Evolutionary conservation across 768 basidiomycete species (phyloP), one percentile per base, ranked within the genome.

Genomic region (Tephrocybe sp.): DNA sequence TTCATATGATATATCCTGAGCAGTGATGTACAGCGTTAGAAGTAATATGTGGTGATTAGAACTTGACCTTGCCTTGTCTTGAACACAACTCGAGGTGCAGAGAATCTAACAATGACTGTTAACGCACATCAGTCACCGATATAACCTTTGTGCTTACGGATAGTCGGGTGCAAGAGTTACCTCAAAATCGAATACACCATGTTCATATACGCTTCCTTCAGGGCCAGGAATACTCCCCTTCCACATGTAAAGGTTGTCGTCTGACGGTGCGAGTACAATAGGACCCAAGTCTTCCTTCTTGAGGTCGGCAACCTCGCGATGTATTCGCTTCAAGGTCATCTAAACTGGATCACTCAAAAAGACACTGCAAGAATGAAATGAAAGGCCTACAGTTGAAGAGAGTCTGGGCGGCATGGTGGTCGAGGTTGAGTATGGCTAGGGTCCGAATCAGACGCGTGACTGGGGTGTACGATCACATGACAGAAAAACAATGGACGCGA

Each of bases 1-100:
- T 93, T 92, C 89, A 92, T 90, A 60, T 93, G 90, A 60, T 92
- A 92, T 63, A 92, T 90, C 60, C 88, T 90, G 53, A 7, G 49
- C 16, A 21, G n/a, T n/a, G n/a, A n/a, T n/a, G 15, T 13, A 25
- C 16, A n/a, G 12, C 3, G 13, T 46, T 24, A 38, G 45, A 19
- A 9, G 6, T 15, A 0, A 9, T 13, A 21, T 25, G 5, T 5
- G 35, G 35, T 28, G 24, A 26, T 26, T 16, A 35, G 53, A 37
- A 27, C 32, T 31, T 22, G 13, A 38, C 40, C 79, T 54, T 56
- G 85, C 88, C 85, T 74, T 0, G 89, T 90, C 57, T 78, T 80
- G 65, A 92, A 89, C 9, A 76, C 65, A n/a, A 87, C 84, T 61
- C 79, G 82, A 7, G 90, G 89, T 1, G 90, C 86, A 18, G 87